These are phyloP conservation scores for Chaetomium strumarium DNA, from an alignment of 2,329 filamentous ascomycete species.

Conservation along the genomic window DNA sequence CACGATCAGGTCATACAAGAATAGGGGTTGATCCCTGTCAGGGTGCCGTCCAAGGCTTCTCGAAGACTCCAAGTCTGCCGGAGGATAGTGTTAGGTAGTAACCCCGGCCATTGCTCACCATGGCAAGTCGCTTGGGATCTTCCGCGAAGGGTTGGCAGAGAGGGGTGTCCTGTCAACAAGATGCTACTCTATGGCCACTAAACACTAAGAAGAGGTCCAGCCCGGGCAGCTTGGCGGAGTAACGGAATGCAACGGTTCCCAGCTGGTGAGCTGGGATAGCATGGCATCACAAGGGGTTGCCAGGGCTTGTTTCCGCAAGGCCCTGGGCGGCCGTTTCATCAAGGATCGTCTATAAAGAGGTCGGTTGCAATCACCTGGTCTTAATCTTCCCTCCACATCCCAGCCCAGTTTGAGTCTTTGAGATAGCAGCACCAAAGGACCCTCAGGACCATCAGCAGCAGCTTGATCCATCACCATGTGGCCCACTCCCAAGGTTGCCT, in stretches of 20 bases:
- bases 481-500: conserved; percentile 24
- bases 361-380: too few relatives aligned
- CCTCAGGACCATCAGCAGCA: not conserved
- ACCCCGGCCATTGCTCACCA: too few relatives aligned
- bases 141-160: not conserved
- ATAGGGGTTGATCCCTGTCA: not conserved
- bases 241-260: conserved; percentile 21
- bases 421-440: not conserved
- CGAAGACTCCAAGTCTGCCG: conserved; percentile 4
- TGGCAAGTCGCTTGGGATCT: not conserved
- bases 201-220: not conserved
- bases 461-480: conserved; percentile 17
- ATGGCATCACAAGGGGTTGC: not conserved
- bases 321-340: not conserved
- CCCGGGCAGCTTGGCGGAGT: conserved; percentile 13
- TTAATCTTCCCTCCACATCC: not conserved
- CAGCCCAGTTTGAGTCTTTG: not conserved
- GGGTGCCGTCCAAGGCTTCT: not conserved
- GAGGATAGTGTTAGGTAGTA: too few relatives aligned
- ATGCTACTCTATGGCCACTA: too few relatives aligned
- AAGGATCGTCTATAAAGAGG: not conserved
- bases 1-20: not conserved
- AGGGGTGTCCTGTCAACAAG: too few relatives aligned
- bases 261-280: not conserved
- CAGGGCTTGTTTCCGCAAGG: not conserved